Percentiles rank a stretch among this genome's conserved stretches.
Conservation (phyloP, 192 early-diverging fungal genomes). For the Coemansia sp. region DNA sequence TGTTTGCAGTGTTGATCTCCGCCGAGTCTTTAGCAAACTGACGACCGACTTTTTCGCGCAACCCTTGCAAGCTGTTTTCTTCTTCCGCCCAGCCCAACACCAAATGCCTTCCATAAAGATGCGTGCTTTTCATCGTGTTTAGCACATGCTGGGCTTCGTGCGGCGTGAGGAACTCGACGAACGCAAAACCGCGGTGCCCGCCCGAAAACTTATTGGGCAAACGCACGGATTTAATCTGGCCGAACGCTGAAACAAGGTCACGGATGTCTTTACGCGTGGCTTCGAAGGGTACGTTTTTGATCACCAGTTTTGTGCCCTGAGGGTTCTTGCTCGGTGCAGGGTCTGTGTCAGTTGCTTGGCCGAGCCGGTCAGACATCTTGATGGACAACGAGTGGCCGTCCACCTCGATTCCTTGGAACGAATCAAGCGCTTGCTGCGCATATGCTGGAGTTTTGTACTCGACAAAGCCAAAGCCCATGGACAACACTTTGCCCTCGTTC, state of each 20-base stretch:
- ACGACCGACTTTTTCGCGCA: conserved; percentile 82
- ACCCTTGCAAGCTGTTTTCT: conserved; percentile 69
- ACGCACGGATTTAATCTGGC: conserved; percentile 91
- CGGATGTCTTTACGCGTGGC: conserved; percentile 92
- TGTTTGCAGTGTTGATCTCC: conserved; percentile 46
- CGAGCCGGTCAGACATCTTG: conserved; percentile 78
- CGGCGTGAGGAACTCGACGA: conserved; percentile 95
- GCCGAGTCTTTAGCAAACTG: conserved; percentile 66
- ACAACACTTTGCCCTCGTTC: conserved; percentile 68
- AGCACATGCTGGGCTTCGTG: conserved; percentile 91
- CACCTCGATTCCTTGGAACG: conserved; percentile 79
- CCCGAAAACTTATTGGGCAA: conserved; percentile 93
- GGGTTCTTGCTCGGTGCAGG: conserved; percentile 46
- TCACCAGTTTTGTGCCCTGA: conserved; percentile 81
- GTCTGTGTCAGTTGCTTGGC: conserved; percentile 41
- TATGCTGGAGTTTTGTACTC: conserved; percentile 76
- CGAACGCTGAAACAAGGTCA: conserved; percentile 87
- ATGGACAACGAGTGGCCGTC: conserved; percentile 88
- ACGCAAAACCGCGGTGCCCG: conserved; percentile 94
- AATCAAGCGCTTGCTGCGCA: conserved; percentile 79
- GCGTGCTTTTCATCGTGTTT: conserved; percentile 81
- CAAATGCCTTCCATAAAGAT: conserved; percentile 96
- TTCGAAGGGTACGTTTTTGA: conserved; percentile 96
- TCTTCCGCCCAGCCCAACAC: conserved; percentile 92
- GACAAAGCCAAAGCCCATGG: conserved; percentile 97